These are phyloP conservation scores for Musa beccarii DNA, from an alignment of 176 grass and related monocot genomes.

Conservation along the genomic window DNA sequence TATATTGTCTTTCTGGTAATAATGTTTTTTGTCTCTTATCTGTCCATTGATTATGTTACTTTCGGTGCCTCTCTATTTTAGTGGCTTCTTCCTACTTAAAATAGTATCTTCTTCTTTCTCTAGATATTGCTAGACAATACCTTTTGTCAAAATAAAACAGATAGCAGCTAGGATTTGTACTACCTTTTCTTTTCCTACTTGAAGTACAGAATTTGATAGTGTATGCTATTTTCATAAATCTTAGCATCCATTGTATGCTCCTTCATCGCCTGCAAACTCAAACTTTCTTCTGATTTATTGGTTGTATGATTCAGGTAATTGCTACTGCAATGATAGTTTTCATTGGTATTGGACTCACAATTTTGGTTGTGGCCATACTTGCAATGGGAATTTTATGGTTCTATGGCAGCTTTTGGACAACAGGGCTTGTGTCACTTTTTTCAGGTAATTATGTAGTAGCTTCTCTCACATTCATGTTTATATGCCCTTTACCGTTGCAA, in stretches of 20 bases:
- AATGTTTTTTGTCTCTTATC: neutral
- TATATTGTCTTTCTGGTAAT: neutral
- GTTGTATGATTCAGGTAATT: slow-evolving; percentile 55
- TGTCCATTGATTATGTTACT: neutral
- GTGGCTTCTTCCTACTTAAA: neutral
- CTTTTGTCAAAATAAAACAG: neutral
- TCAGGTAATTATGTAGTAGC: slow-evolving; percentile 46
- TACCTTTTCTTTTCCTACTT: too few species aligned
- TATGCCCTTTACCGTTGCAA: neutral
- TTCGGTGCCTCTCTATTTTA: neutral
- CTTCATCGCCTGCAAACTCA: neutral
- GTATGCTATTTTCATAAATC: neutral
- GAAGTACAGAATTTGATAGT: neutral
- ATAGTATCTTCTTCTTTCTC: neutral
- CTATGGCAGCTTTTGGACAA: slow-evolving; percentile 93
- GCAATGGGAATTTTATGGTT: slow-evolving; percentile 67
- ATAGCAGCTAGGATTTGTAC: neutral
- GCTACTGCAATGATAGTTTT: slow-evolving; percentile 34
- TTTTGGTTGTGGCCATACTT: slow-evolving; percentile 38
- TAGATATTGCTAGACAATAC: neutral
- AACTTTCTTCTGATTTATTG: slow-evolving; percentile 13
- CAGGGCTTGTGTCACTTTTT: slow-evolving; percentile 62
- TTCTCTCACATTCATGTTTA: slow-evolving; percentile 24
- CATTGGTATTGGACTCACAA: slow-evolving; percentile 52
- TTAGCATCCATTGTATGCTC: neutral